phyloP scores from a whole-genome alignment of 306 rosid species.

The Neltuma alba region DNA sequence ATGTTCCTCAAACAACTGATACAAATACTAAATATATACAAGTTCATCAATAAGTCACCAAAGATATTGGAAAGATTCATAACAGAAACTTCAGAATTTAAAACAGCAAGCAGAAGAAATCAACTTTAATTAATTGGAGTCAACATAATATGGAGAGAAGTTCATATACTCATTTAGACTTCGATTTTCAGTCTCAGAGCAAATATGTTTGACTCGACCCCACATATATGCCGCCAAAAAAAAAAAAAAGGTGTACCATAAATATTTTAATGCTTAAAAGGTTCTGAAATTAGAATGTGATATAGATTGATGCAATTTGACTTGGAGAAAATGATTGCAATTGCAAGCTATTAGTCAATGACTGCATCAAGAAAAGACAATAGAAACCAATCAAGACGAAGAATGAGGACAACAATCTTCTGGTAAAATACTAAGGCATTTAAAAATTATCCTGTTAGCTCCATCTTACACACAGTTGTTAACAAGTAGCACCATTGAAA shows the following conservation, averaged over 20 bases:
- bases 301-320: neutral
- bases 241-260: neutral
- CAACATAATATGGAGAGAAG: neutral
- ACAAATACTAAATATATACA: slow-evolving; percentile 16
- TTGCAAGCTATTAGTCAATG: neutral
- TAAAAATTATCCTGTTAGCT: neutral
- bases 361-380: neutral
- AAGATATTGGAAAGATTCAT: neutral
- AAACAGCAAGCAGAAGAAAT: neutral
- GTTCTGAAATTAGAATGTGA: neutral
- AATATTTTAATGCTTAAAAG: neutral
- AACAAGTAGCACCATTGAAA: neutral
- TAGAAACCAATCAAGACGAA: neutral
- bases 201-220: neutral
- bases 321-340: neutral
- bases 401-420: neutral
- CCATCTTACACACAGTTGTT: neutral
- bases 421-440: neutral
- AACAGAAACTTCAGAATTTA: slow-evolving; percentile 8
- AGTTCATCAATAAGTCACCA: slow-evolving; percentile 5
- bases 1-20: slow-evolving; percentile 15
- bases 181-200: no score
- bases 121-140: slow-evolving; percentile 1
- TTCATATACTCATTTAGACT: neutral
- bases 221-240: neutral